Evolutionary conservation across 805 yeast species (phyloP).

Genomic region (Nakazawaea molendinolei): DNA sequence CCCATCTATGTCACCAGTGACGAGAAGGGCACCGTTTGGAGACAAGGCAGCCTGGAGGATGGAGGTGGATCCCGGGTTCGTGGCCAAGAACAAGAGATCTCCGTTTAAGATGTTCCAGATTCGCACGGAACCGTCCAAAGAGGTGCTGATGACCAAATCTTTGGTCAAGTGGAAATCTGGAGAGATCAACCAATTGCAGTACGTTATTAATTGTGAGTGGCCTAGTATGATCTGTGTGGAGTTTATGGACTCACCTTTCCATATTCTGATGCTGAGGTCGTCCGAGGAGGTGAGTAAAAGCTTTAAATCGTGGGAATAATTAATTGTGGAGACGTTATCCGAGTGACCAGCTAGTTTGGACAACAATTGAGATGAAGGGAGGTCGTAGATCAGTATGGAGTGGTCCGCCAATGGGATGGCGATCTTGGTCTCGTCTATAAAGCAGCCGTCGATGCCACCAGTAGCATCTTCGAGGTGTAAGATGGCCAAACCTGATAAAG

Average conservation of each 20-base stretch:
- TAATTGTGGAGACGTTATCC: conserved; percentile 46
- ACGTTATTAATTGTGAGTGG: conserved; percentile 53
- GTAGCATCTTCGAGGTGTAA: conserved; percentile 34
- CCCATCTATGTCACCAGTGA: conserved; percentile 64
- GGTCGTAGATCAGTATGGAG: conserved; percentile 47
- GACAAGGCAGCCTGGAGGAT: conserved; percentile 50
- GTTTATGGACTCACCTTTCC: conserved; percentile 62
- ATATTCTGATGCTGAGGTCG: conserved; percentile 64
- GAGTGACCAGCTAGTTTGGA: conserved; percentile 61
- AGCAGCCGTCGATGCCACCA: conserved; percentile 52
- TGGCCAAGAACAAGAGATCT: conserved; percentile 27
- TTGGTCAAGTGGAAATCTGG: conserved; percentile 7
- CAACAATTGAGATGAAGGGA: conserved; percentile 38
- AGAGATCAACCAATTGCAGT: conserved; percentile 47
- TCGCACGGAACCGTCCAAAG: conserved; percentile 66
- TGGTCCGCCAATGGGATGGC: conserved; percentile 60
- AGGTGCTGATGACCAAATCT: conserved; percentile 38
- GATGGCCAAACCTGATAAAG: conserved; percentile 41
- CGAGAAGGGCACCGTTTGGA: conserved; percentile 40
- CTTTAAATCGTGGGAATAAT: conserved; percentile 44
- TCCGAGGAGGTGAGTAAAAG: conserved; percentile 72
- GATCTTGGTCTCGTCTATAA: conserved; percentile 67
- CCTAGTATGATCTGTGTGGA: conserved; percentile 42
- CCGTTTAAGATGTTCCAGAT: conserved; percentile 58
- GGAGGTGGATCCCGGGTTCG: conserved; percentile 42